phyloP scores from a whole-genome alignment of 2,329 filamentous ascomycete species.

The Talaromyces funiculosus region DNA sequence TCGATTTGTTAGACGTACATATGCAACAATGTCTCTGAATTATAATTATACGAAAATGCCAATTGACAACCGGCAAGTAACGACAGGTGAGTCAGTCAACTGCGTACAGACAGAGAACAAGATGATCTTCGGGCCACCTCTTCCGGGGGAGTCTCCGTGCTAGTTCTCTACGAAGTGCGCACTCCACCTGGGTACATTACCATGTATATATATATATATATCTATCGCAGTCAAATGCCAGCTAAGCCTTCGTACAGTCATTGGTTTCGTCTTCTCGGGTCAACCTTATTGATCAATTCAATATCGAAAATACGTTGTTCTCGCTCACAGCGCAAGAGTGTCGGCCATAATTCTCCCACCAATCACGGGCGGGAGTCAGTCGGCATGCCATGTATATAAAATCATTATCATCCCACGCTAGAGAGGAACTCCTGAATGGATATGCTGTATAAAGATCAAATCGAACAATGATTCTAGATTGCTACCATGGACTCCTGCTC shows the following conservation, averaged over 20 bases:
- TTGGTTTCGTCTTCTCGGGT: background rate
- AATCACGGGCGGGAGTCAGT: background rate
- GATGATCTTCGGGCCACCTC: background rate
- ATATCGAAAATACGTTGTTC: background rate
- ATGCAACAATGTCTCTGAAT: background rate
- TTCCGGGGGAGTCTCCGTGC: background rate
- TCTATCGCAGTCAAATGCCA: background rate
- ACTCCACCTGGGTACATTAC: no score
- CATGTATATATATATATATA: no score
- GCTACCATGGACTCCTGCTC: background rate
- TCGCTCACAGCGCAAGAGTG: background rate
- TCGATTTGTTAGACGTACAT: no score
- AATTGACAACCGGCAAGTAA: background rate
- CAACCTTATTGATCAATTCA: background rate
- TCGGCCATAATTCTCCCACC: conserved; percentile 7
- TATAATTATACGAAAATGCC: background rate
- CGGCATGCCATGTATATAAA: background rate
- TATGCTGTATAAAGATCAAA: background rate
- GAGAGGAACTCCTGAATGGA: no score
- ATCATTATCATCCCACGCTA: background rate
- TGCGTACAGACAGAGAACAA: background rate
- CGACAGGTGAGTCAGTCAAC: background rate
- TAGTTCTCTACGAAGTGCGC: background rate
- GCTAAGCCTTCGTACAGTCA: background rate
- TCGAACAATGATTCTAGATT: background rate